Evolutionary conservation across 345 rosid genomes (phyloP).

Genomic region (Corymbia maculata): DNA sequence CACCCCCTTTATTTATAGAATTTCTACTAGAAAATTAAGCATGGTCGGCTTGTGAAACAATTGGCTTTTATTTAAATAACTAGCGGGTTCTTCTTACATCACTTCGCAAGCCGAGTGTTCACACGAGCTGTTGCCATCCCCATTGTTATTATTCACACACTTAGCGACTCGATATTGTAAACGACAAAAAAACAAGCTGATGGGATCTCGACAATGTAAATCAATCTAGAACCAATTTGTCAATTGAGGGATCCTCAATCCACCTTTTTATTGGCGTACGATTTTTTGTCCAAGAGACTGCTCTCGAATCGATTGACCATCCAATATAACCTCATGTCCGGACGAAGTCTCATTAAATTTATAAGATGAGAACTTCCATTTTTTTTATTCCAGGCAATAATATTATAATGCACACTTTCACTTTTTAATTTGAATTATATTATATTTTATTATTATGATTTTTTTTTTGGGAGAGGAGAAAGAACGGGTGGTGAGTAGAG

Average conservation of each 20-base stretch:
- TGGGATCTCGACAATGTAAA: neutral
- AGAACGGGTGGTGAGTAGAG: slow-evolving; percentile 13
- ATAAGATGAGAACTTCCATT: neutral
- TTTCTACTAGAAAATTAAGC: neutral
- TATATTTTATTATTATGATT: neutral
- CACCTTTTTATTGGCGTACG: neutral
- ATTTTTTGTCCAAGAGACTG: neutral
- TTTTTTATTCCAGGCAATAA: neutral
- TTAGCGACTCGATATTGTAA: neutral
- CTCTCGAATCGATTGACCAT: neutral
- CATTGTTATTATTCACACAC: neutral
- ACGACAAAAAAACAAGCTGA: neutral
- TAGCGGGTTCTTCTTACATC: neutral
- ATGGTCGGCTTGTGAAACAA: fast-evolving
- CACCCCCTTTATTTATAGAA: neutral
- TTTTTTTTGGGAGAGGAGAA: neutral
- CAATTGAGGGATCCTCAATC: neutral
- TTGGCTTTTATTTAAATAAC: neutral
- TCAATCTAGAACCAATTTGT: neutral
- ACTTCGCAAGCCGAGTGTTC: neutral
- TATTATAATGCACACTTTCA: neutral
- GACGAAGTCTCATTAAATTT: neutral
- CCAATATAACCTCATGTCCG: neutral
- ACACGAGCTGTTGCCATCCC: fast-evolving
- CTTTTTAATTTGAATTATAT: neutral